phyloP scores from a whole-genome alignment of 2,329 filamentous ascomycete species.

The Nemania abortiva region DNA sequence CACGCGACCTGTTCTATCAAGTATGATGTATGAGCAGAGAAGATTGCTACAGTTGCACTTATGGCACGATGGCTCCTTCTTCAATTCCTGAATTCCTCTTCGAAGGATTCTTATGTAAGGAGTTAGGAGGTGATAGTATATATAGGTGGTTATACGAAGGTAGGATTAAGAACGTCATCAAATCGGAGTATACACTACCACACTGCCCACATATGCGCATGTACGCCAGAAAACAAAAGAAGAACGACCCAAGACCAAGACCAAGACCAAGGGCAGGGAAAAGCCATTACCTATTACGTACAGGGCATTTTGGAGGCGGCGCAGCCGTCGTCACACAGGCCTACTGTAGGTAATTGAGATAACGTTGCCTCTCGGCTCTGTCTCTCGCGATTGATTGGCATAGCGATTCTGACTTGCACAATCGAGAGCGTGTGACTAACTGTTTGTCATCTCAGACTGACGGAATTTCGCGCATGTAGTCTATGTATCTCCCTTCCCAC shows the following conservation, averaged over 20 bases:
- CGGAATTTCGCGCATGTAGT: not conserved
- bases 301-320: constrained; percentile 37
- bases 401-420: not conserved
- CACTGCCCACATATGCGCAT: too few relatives aligned
- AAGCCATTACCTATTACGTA: constrained; percentile 8
- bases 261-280: constrained; percentile 4
- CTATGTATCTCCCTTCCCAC: constrained; percentile 3
- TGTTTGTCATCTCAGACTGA: not conserved
- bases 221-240: not conserved
- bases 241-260: not conserved
- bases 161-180: constrained; percentile 29
- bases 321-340: constrained; percentile 31
- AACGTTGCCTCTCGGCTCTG: constrained; percentile 10
- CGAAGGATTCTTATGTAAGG: constrained; percentile 1
- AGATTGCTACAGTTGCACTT: not conserved
- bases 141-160: constrained; percentile 10
- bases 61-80: not conserved
- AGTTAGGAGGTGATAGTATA: too few relatives aligned
- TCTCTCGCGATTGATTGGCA: not conserved
- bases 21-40: not conserved
- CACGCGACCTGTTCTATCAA: not conserved
- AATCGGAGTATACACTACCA: not conserved
- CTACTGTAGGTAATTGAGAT: not conserved
- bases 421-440: not conserved
- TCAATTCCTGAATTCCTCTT: not conserved